phyloP scores from a whole-genome alignment of 805 yeast genomes.

The Wickerhamiella australiensis region DNA sequence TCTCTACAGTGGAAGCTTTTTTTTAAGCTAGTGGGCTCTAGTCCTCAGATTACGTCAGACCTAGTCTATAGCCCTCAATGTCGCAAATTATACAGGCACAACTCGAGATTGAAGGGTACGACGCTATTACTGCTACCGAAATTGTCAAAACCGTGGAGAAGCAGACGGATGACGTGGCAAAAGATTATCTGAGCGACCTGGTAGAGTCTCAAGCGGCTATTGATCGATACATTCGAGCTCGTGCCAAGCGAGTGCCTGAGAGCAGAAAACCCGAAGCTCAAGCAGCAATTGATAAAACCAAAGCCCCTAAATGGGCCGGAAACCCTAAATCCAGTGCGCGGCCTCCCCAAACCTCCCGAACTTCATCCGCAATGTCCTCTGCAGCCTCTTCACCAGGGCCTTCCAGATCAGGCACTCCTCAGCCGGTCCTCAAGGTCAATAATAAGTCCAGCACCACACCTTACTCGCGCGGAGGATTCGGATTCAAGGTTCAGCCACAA shows the following conservation, averaged over 20 bases:
- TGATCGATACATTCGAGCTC: slow-evolving; percentile 13
- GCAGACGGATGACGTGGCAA: slow-evolving; percentile 18
- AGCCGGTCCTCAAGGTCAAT: neutral
- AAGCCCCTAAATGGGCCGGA: neutral
- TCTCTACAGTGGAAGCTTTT: too few relatives aligned
- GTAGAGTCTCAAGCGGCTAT: slow-evolving; percentile 13
- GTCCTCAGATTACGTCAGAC: neutral
- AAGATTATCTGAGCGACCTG: slow-evolving; percentile 16
- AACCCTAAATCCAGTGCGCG: neutral
- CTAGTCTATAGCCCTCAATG: too few relatives aligned
- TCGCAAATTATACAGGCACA: slow-evolving; percentile 12
- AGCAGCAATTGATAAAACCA: slow-evolving; percentile 8
- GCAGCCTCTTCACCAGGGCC: neutral
- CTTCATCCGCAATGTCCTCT: neutral
- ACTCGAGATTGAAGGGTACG: slow-evolving; percentile 20
- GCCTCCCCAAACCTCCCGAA: slow-evolving; percentile 1
- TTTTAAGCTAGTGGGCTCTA: neutral
- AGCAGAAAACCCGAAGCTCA: slow-evolving; percentile 6
- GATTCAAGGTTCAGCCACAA: neutral
- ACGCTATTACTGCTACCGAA: slow-evolving; percentile 20
- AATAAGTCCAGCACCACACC: neutral
- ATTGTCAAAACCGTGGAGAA: slow-evolving; percentile 16
- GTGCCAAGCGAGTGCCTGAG: slow-evolving; percentile 9
- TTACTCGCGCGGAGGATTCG: slow-evolving; percentile 2
- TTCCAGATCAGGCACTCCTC: neutral